Evolutionary conservation across 2,329 filamentous ascomycete species (phyloP).

Genomic region (Pyricularia pennisetigena): DNA sequence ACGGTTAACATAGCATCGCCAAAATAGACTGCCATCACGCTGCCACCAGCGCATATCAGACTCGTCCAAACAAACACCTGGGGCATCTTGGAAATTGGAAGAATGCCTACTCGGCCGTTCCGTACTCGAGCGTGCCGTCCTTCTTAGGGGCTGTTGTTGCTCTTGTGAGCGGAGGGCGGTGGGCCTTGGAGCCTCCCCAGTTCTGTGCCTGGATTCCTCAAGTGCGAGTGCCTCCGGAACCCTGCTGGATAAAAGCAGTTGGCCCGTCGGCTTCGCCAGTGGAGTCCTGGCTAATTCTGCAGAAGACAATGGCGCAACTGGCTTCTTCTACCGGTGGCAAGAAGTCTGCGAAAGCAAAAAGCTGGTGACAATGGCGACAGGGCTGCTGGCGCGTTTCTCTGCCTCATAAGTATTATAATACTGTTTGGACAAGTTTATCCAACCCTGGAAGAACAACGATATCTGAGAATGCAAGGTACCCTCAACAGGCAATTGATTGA

Average conservation of each 20-base stretch:
- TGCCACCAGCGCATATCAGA: background rate
- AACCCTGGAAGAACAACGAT: background rate
- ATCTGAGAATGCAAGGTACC: background rate
- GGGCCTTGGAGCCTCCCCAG: background rate
- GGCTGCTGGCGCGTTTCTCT: background rate
- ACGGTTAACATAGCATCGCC: background rate
- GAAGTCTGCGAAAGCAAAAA: background rate
- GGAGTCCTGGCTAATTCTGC: background rate
- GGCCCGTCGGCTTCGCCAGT: background rate
- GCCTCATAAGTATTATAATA: background rate
- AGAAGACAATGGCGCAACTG: background rate
- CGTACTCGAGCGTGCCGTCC: background rate
- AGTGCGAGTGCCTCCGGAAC: background rate
- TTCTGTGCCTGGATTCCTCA: background rate
- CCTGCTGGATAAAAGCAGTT: background rate
- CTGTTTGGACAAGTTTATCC: background rate
- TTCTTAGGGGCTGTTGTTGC: background rate
- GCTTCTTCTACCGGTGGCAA: background rate
- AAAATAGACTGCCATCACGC: background rate
- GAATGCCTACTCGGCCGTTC: background rate
- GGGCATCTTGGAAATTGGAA: background rate
- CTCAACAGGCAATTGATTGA: background rate
- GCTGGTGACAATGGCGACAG: background rate
- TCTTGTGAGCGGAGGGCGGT: no score
- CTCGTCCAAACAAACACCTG: background rate